Base-by-base conservation (phyloP, 345 rosid genomes). In the Citrus unshiu region DNA sequence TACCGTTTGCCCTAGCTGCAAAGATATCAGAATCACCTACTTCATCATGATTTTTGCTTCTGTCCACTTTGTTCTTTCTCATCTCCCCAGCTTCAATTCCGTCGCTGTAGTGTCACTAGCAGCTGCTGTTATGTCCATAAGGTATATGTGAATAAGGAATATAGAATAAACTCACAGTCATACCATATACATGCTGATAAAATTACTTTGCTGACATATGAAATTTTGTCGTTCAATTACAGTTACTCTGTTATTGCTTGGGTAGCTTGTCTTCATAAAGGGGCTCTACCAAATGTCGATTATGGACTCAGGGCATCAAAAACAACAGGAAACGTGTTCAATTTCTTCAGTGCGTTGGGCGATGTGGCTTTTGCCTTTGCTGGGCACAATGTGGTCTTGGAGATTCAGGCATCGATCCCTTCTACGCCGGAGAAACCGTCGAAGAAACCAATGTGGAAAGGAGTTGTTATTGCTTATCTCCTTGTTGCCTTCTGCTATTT, bases 361-460 rank as follows among this genome's bases (percentile, higher is more conserved):
- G 90, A 88, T 43, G 87, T 91, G 22, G 93, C 92, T 1, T 93
- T 93, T 64, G 86, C 95, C 30, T 93, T 70, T 57, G 97, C 92
- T 25, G 92, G 91, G 25, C 92, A 93, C 77, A 90, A 85, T 68
- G 95, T 93, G 70, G 91, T 87, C 8, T 75, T 91, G 83, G 95
- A 91, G 87, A 91, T 93, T 59, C 95, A 91, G 75, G 95, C 97
- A 59, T 87, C 91, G 3, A 84, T 93, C 64, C 92, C 92, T 67
- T 93, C 97, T 14, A 85, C 91, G 2, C 90, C 91, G 0, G 90
- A 81, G 69, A 93, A 70, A 13, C 91, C 97, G 9, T 93, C 94
- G 1, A 93, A 89, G 80, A 85, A 83, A 70, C 91, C 95, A 25
- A 91, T 90, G 95, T 90, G 93, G 94, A 91, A 70, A 77, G 95